Percentiles rank a stretch among this genome's conserved stretches.
phyloP scores from a whole-genome alignment of 2,329 filamentous ascomycete genomes.

The Colletotrichum eleusines region DNA sequence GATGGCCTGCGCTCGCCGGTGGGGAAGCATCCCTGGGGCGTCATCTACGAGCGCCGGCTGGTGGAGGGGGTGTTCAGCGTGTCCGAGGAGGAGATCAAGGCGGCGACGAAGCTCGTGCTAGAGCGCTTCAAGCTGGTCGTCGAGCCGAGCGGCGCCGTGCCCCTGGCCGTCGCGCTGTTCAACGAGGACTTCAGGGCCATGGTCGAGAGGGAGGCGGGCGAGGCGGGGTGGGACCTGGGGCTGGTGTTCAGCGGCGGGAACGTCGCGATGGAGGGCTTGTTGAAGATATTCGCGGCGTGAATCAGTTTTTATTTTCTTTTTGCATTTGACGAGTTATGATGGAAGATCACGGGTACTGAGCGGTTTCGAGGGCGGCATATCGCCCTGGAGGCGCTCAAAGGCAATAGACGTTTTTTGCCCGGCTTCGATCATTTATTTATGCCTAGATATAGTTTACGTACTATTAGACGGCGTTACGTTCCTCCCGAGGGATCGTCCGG shows the following conservation, averaged over 20 bases:
- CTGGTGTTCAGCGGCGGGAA: slow-evolving; percentile 73
- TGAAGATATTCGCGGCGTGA: slow-evolving; percentile 59
- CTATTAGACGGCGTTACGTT: not conserved
- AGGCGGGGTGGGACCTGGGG: slow-evolving; percentile 78
- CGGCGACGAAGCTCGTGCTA: slow-evolving; percentile 80
- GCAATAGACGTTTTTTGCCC: not conserved
- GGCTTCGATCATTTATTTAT: not conserved
- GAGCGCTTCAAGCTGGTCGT: slow-evolving; percentile 93
- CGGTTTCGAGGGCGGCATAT: too few species aligned
- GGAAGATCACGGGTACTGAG: too few species aligned
- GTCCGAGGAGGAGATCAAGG: slow-evolving; percentile 83
- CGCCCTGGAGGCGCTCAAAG: not conserved
- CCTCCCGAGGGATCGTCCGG: not conserved
- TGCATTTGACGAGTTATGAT: not conserved
- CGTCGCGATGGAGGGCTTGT: slow-evolving; percentile 66
- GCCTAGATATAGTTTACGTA: not conserved
- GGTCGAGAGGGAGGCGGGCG: slow-evolving; percentile 78
- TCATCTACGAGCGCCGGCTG: slow-evolving; percentile 79
- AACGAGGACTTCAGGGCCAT: slow-evolving; percentile 84
- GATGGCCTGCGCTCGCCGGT: slow-evolving; percentile 90
- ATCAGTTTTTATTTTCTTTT: too few species aligned
- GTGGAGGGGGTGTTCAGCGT: slow-evolving; percentile 80
- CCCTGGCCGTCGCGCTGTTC: slow-evolving; percentile 83
- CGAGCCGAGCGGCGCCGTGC: slow-evolving; percentile 89
- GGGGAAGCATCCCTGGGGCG: slow-evolving; percentile 78